Conservation (phyloP, 2,329 filamentous ascomycete species). For the Chrysoporthe puriensis region DNA sequence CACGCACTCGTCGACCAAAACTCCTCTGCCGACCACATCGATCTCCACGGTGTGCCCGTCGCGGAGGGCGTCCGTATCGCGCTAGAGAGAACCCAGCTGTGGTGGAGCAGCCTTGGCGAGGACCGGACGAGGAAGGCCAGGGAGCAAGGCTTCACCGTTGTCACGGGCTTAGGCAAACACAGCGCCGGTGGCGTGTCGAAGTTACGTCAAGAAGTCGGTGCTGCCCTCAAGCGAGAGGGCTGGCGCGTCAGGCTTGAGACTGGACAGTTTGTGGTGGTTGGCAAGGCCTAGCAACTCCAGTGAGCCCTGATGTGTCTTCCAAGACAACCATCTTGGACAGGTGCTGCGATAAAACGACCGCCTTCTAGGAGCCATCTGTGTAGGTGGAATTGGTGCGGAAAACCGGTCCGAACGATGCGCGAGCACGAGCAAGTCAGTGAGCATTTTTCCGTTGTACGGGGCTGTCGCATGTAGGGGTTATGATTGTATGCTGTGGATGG, state of each 20-base stretch:
- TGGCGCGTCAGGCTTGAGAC: conserved; percentile 79
- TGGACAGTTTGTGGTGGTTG: conserved; percentile 72
- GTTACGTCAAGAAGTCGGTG: conserved; percentile 78
- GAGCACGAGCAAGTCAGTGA: not conserved
- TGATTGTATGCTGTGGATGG: not conserved
- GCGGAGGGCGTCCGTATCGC: conserved; percentile 81
- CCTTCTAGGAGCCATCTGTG: not conserved
- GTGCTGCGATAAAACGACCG: not conserved
- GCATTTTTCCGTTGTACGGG: not conserved
- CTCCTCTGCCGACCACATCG: conserved; percentile 64
- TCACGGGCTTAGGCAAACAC: conserved; percentile 82
- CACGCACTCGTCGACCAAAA: conserved; percentile 71
- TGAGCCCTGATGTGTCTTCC: not conserved
- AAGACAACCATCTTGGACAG: not conserved
- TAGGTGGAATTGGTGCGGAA: not conserved
- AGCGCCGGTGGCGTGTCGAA: conserved; percentile 75
- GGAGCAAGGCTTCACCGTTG: conserved; percentile 66
- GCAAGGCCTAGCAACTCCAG: conserved; percentile 39
- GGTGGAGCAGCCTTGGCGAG: conserved; percentile 79
- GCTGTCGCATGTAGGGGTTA: not conserved
- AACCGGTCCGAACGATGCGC: not conserved
- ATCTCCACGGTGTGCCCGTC: conserved; percentile 84
- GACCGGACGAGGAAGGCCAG: conserved; percentile 55
- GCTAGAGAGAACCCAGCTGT: conserved; percentile 64
- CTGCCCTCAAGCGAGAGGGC: conserved; percentile 73